Percentiles rank a stretch among this genome's conserved stretches.
These are phyloP conservation scores for Lepidium didymum DNA, from an alignment of 345 rosid genomes.

Conservation along the genomic window DNA sequence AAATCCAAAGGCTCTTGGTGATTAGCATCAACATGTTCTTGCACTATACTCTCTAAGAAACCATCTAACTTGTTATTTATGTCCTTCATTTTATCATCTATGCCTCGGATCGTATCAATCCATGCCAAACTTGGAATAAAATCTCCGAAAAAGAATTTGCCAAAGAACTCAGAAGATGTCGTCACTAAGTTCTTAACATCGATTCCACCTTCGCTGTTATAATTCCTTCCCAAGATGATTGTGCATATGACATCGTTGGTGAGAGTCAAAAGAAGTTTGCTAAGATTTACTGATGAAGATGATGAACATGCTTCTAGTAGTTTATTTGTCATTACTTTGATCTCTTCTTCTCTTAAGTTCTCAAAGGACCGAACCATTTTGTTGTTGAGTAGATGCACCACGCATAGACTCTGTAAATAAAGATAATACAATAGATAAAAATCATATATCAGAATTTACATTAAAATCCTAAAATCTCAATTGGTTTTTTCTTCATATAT, in stretches of 20 bases:
- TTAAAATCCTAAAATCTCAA: not conserved
- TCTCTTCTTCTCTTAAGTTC: slow-evolving; percentile 38
- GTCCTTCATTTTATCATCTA: not conserved
- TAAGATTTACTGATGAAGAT: slow-evolving; percentile 31
- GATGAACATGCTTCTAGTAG: not conserved
- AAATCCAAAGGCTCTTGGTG: not conserved
- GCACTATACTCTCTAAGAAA: slow-evolving; percentile 7
- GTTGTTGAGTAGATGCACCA: slow-evolving; percentile 38
- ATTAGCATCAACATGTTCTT: not conserved
- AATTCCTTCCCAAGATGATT: slow-evolving; percentile 40
- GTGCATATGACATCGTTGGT: slow-evolving; percentile 39
- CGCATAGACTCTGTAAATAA: slow-evolving; percentile 25
- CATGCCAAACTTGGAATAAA: slow-evolving; percentile 45
- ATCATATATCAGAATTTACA: not conserved
- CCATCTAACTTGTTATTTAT: not conserved
- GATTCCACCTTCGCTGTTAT: slow-evolving; percentile 23
- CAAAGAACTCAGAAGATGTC: slow-evolving; percentile 6
- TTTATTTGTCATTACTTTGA: slow-evolving; percentile 13
- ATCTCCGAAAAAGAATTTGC: slow-evolving; percentile 32
- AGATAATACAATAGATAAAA: not conserved
- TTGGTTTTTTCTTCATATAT: too few species aligned
- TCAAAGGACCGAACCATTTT: slow-evolving; percentile 35
- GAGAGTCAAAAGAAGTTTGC: slow-evolving; percentile 14
- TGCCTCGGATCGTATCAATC: slow-evolving; percentile 23
- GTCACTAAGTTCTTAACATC: slow-evolving; percentile 21